Evolutionary conservation across 805 yeast species (phyloP).

Genomic region (Candida broadrunensis): DNA sequence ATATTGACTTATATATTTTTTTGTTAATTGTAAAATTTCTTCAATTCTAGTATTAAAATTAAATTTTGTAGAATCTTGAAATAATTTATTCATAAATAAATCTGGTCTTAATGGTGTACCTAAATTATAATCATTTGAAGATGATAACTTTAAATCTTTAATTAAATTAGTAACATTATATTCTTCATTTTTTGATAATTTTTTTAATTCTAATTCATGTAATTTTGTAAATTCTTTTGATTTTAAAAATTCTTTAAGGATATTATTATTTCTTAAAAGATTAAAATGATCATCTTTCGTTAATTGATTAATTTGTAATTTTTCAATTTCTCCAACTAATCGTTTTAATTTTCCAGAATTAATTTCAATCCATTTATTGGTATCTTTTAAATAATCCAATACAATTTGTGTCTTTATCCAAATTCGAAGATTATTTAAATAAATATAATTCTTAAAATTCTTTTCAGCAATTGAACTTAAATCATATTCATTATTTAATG

Average conservation of each 20-base stretch:
- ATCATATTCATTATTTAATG: constrained; percentile 28
- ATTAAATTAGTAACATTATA: not conserved
- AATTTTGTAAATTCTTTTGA: constrained; percentile 20
- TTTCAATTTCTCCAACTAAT: constrained; percentile 13
- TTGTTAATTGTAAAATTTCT: not conserved
- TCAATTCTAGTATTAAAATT: not conserved
- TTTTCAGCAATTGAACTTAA: constrained; percentile 26
- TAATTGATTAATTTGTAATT: constrained; percentile 16
- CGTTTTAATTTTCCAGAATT: constrained; percentile 11
- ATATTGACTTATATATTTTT: not conserved
- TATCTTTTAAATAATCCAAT: constrained; percentile 22
- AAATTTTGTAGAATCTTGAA: not conserved
- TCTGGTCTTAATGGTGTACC: constrained; percentile 25
- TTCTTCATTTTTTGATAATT: constrained; percentile 7
- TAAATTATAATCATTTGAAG: not conserved
- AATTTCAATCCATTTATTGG: constrained; percentile 14
- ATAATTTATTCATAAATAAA: constrained; percentile 17
- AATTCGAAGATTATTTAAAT: constrained; percentile 50
- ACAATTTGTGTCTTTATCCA: constrained; percentile 44
- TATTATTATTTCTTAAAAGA: constrained; percentile 19
- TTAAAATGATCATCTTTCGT: constrained; percentile 21
- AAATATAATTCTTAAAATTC: constrained; percentile 42
- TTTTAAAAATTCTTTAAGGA: constrained; percentile 24
- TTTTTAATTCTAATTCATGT: constrained; percentile 26
- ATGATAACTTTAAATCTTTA: constrained; percentile 1